These are phyloP conservation scores for Amanita rimosa DNA, from an alignment of 768 basidiomycete genomes.

Conservation along the genomic window DNA sequence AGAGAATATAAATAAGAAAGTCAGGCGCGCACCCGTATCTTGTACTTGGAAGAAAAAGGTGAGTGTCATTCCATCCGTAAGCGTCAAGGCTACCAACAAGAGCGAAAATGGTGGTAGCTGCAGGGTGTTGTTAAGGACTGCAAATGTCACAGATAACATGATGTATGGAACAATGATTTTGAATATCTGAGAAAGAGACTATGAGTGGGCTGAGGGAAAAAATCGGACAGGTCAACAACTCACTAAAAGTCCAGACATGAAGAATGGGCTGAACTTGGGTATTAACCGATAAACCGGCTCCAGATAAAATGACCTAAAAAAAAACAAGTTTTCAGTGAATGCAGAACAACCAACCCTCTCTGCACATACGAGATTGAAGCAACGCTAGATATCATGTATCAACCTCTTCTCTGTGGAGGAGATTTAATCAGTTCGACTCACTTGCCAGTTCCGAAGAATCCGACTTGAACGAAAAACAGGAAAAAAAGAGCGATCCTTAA, in stretches of 20 bases:
- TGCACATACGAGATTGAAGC: conserved; percentile 69
- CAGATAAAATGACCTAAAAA: conserved; percentile 64
- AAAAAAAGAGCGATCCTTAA: conserved; percentile 71
- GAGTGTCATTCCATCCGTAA: conserved; percentile 75
- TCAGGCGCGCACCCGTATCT: conserved; percentile 50
- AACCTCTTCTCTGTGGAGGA: neutral
- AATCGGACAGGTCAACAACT: conserved; percentile 9
- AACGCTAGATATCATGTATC: conserved; percentile 31
- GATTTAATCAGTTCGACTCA: conserved; percentile 23
- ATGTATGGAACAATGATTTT: conserved; percentile 78
- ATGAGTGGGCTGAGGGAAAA: neutral
- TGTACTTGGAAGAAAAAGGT: conserved; percentile 78
- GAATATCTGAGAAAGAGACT: conserved; percentile 39
- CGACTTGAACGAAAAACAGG: conserved; percentile 79
- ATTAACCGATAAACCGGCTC: conserved; percentile 83
- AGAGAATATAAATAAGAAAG: neutral
- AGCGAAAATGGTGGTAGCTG: conserved; percentile 71
- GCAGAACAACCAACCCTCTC: neutral
- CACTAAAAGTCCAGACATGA: conserved; percentile 67
- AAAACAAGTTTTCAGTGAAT: neutral
- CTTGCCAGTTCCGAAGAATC: conserved; percentile 82
- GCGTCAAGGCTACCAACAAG: conserved; percentile 62
- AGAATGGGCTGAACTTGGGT: conserved; percentile 77
- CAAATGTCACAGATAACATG: conserved; percentile 60
- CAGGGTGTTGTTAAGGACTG: conserved; percentile 54